Base-by-base conservation (phyloP, 2,329 filamentous ascomycete genomes). In the Colletotrichum higginsianum region DNA sequence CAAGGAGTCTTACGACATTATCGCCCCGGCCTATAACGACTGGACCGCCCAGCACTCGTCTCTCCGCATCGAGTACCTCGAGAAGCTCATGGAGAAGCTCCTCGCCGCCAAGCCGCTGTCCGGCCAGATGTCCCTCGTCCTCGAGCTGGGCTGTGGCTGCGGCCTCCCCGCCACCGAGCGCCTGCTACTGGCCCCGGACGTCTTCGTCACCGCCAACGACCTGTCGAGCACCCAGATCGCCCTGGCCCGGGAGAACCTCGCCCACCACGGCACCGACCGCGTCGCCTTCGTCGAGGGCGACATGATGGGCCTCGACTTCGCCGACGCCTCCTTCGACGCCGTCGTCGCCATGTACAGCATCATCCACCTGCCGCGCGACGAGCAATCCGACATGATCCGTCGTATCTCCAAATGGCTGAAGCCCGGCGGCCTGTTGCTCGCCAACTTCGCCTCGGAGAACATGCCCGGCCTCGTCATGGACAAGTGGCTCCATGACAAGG, bases 341-440 rank as follows among this genome's bases (percentile, higher is more conserved):
- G 82, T 89, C 2, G 74, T 86, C 1, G 88, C 79, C 0, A 84
- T 90, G 75, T 90, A 88, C 77, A 87, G 84, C 44, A 77, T 90
- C 62, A 85, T 89, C 62, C 88, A 90, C 74, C 81, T 90, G 6
- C 86, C 87, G 1, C 82, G 83, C 7, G 78, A 79, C 1, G 87
- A 90, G 75, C 88, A 90, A 78, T 78, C 73, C 0, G 77, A 77
- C 26, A 80, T 90, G 67, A 74, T 90, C 26, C 47, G 63, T n/a
- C 81, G 83, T 47, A 82, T 89, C 23, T 74, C 71, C 0, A 53
- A 49, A 8, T 90, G 88, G 88, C 76, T 90, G 47, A 85, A 83
- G 73, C 84, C 85, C 0, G 87, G 86, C 0, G 88, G 88, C 1
- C 80, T 79, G 47, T 73, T 90, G 26, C 81, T 90, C 35, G 82